Evolutionary conservation across 31 red algal species (phyloP).

Genomic region (Porphyra umbilicalis): DNA sequence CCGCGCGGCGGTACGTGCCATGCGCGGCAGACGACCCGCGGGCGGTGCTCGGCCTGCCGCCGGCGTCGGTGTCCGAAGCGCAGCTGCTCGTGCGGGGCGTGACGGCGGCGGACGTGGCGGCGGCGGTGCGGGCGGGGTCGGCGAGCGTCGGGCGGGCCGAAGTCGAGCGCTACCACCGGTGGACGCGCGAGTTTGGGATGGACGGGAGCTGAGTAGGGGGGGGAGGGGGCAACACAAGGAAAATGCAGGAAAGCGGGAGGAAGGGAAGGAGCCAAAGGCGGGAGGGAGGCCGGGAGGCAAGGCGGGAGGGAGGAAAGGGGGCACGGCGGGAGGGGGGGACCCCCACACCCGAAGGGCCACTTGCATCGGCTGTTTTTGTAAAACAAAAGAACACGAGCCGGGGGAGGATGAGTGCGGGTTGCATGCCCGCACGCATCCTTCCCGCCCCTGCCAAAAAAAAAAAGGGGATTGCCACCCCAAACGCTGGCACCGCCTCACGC

Average conservation of each 20-base stretch:
- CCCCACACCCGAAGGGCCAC: not conserved
- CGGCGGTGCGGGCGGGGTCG: slow-evolving; percentile 6
- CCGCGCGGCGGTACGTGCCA: slow-evolving; percentile 12
- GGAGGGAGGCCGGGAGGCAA: not conserved
- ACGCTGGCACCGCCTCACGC: not conserved
- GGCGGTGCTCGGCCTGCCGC: slow-evolving; percentile 13
- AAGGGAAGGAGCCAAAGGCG: not conserved
- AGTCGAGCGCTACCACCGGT: slow-evolving; percentile 6
- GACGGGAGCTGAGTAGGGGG: slow-evolving; percentile 9
- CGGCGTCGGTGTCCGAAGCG: slow-evolving; percentile 9
- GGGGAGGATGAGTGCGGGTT: too few relatives aligned
- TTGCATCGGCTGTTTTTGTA: too few relatives aligned
- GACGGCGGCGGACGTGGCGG: slow-evolving; percentile 19
- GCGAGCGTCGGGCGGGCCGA: slow-evolving; percentile 19
- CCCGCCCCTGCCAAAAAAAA: not conserved
- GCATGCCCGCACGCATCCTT: too few relatives aligned
- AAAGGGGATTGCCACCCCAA: not conserved
- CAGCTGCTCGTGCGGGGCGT: slow-evolving; percentile 21
- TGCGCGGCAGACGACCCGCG: slow-evolving; percentile 29
- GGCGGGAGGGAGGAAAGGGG: not conserved
- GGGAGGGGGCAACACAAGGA: not conserved
- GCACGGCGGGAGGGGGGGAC: not conserved
- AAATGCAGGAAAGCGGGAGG: too few relatives aligned
- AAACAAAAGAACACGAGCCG: not conserved
- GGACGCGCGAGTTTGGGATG: slow-evolving; percentile 40